Evolutionary conservation across 2,329 filamentous ascomycete genomes (phyloP), one percentile per base, ranked within the genome.

Genomic region (Ustilaginoidea virens): DNA sequence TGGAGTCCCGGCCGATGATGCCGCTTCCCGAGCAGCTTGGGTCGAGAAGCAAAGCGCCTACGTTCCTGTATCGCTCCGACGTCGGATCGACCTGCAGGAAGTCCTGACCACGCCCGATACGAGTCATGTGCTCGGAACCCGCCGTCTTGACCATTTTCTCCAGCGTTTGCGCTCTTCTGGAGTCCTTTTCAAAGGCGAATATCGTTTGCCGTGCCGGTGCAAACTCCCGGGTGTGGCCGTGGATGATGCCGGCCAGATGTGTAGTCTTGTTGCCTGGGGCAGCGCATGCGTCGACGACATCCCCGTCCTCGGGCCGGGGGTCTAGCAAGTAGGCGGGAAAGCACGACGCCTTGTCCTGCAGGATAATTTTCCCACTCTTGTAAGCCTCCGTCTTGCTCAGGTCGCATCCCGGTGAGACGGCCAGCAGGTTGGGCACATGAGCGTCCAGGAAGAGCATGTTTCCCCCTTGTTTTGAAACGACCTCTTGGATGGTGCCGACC

Each of bases 251-350:
- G 1, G 86, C 85, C 26, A 92, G 56, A 50, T 96, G 90, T 6
- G 87, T 96, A 1, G 90, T 96, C 56, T 98, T 98, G 52, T 98
- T 98, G 5, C 90, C 90, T 2, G 90, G 90, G 1, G 90, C 90
- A 0, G 90, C 82, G 48, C 87, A 96, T 0, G 81, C 81, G 51
- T 98, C 90, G n/a, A 96, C 70, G 7, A 92, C 61, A 44, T 90
- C 74, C 15, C 82, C 82, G 38, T 77, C 69, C 33, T 69, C 60
- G 7, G 70, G 57, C 0, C 56, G 57, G 1, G 79, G 73, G 29
- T 92, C 65, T 0, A 98, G 60, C 3, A 98, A 61, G 47, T 90
- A 90, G 1, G 87, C 90, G 0, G 90, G 90, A 45, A 98, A 94
- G 47, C 90, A 98, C 1, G 86, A 94, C 0, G 90, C 87, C 52